Base-by-base conservation (phyloP, 2,329 filamentous ascomycete genomes). In the Coniochaeta sp. region DNA sequence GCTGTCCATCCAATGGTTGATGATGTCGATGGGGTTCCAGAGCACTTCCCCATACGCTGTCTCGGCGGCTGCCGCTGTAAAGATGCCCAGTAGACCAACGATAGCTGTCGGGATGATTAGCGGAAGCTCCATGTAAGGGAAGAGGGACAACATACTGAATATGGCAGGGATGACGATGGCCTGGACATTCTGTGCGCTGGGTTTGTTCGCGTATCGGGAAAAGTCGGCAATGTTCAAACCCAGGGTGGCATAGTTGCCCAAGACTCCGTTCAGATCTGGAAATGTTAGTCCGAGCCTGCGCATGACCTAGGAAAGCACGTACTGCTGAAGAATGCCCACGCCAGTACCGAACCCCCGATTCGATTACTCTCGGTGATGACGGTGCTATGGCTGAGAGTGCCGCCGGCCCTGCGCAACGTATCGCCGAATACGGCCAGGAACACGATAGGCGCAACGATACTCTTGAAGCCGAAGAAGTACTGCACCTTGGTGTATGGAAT, bases 201-300 rank as follows among this genome's bases (percentile, higher is more conserved):
- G 56, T 32, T 58, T 58, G 36, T 58, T 44, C 10, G 56, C 56
- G 28, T 58, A 58, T 26, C 56, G 3, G 8, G 56, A 58, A 58
- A 58, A 58, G 56, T 58, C 56, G 56, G 56, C 56, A 19, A 58
- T 58, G 36, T 58, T 58, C 19, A 58, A 26, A n/a, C 56, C 56
- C 22, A 58, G 19, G n/a, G 56, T 58, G 56, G 56, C 34, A 34
- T 58, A 58, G 38, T 58, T 58, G 28, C 56, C 56, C 56, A 58
- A 58, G 56, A 58, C 56, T 58, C 56, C 56, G 56, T 58, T 58
- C 5, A 58, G 56, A n/a, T 58, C 56, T 58, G 32, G 10, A 56
- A 8, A 56, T 24, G 54, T 32, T 32, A 36, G 30, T 56, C 10
- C 30, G 22, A 58, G 56, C 7, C 9, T 22, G 12, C 26, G 8